Evolutionary conservation across 208 protist genomes (phyloP), one percentile per base, ranked within the genome.

Genomic region (Trypanosoma cruzi): DNA sequence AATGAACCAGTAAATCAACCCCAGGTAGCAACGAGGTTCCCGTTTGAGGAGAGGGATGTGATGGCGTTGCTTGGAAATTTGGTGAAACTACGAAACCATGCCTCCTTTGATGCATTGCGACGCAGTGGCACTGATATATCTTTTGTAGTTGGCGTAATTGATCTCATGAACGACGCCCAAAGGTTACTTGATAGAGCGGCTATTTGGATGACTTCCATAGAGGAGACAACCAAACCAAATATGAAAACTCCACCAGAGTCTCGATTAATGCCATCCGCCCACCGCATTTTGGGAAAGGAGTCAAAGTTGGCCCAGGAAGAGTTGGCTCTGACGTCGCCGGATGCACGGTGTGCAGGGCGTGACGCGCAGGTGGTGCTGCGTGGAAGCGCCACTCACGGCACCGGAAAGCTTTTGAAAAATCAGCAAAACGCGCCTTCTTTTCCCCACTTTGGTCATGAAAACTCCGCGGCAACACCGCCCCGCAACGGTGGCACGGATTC

Each of bases 111-210:
- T 31, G 31, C 61, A 0, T 44, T 92, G 59, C 86, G 76, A 14
- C 74, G 76, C 31, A 77, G 52, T 13, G 48, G 68, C 8, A 37
- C 78, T 24, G 75, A 76, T 55, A 62, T 76, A 3, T 65, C 76
- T 20, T 89, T 92, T 56, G 71, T 71, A 0, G 76, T 76, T 58
- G 75, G 82, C 59, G 83, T 89, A 31, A 59, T 77, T 1, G 81
- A 88, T 34, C 49, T 81, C 6, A 46, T 73, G 16, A 71, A 72
- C 2, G 64, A 71, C 7, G 79, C 77, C 14, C 75, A 92, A 65
- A 75, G 66, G 10, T 44, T 73, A 20, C 53, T 85, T 6, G 86
- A 85, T n/a, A 44, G 70, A 20, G 53, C 46, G 34, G 61, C 31
- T 46, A 22, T 22, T 56, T 32, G 22, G 13, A 55, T 44, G 36